Percentiles rank a stretch among this genome's conserved stretches.
Conservation (phyloP, 306 rosid genomes). For the Corylus heterophylla region DNA sequence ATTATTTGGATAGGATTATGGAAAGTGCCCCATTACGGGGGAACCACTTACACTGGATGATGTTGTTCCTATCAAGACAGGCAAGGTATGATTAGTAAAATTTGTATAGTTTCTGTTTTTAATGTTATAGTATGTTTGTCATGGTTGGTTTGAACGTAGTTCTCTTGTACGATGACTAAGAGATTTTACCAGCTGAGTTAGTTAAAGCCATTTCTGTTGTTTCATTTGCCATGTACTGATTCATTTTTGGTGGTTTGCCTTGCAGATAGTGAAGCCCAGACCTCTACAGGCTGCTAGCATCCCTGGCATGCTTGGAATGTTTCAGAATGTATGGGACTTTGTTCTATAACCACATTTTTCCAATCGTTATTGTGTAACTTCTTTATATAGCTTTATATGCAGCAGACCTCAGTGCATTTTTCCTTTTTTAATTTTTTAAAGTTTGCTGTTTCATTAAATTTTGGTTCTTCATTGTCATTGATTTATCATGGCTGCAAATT, state of each 20-base stretch:
- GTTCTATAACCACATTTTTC: slow-evolving; percentile 11
- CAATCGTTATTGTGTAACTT: neutral
- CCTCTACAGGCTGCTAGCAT: slow-evolving; percentile 99
- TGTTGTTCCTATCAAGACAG: slow-evolving; percentile 78
- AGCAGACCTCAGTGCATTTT: neutral
- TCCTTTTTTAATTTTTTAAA: neutral
- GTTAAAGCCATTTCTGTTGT: neutral
- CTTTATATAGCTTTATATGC: neutral
- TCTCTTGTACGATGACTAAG: neutral
- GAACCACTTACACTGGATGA: slow-evolving; percentile 78
- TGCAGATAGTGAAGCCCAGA: slow-evolving; percentile 98
- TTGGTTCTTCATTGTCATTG: neutral
- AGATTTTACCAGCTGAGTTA: neutral
- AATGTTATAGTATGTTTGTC: slow-evolving; percentile 9
- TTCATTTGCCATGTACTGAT: slow-evolving; percentile 18
- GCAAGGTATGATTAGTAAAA: slow-evolving; percentile 60
- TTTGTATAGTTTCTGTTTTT: neutral
- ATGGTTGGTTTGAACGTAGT: neutral
- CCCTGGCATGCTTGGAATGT: slow-evolving; percentile 99
- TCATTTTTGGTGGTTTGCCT: slow-evolving; percentile 23
- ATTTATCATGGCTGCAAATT: neutral
- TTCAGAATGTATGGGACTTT: slow-evolving; percentile 78
- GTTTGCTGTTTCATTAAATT: neutral
- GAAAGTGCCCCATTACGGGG: slow-evolving; percentile 93
- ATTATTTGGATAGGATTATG: slow-evolving; percentile 66